Evolutionary conservation across 1,284 basidiomycete genomes (phyloP).

Genomic region (Ganoderma resinaceum): DNA sequence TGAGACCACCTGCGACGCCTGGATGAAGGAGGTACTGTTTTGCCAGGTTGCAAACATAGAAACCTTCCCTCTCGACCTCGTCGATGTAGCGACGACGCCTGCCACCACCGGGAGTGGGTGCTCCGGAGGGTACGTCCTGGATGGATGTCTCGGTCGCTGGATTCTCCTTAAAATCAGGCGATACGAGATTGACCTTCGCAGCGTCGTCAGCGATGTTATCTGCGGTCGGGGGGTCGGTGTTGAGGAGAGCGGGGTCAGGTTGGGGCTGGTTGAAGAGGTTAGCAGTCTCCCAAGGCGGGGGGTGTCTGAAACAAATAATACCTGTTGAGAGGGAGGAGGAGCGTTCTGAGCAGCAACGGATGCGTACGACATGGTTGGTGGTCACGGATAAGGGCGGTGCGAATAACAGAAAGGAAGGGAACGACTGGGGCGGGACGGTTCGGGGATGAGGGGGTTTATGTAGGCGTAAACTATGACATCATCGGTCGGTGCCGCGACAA

Average conservation of each 20-base stretch:
- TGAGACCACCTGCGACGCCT: slow-evolving; percentile 73
- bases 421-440: slow-evolving; percentile 11
- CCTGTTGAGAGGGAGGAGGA: slow-evolving; percentile 55
- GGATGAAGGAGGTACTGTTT: slow-evolving; percentile 72
- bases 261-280: slow-evolving; percentile 53
- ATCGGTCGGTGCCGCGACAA: slow-evolving; percentile 18
- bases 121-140: slow-evolving; percentile 29
- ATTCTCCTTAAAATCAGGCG: slow-evolving; percentile 55
- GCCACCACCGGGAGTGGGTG: slow-evolving; percentile 23
- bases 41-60: slow-evolving; percentile 60
- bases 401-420: slow-evolving; percentile 5
- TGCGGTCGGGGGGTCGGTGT: slow-evolving; percentile 54
- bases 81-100: slow-evolving; percentile 45
- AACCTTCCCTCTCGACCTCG: slow-evolving; percentile 61
- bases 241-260: slow-evolving; percentile 67
- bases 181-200: slow-evolving; percentile 61
- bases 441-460: slow-evolving; percentile 22
- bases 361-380: slow-evolving; percentile 68
- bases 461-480: slow-evolving; percentile 30
- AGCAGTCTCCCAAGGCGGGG: slow-evolving; percentile 28
- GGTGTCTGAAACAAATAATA: slow-evolving; percentile 17
- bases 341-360: slow-evolving; percentile 65
- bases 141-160: slow-evolving; percentile 52
- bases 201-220: slow-evolving; percentile 54
- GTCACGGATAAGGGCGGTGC: neutral